Base-by-base conservation (phyloP, 768 basidiomycete genomes). In the Boletus tomentosulus region DNA sequence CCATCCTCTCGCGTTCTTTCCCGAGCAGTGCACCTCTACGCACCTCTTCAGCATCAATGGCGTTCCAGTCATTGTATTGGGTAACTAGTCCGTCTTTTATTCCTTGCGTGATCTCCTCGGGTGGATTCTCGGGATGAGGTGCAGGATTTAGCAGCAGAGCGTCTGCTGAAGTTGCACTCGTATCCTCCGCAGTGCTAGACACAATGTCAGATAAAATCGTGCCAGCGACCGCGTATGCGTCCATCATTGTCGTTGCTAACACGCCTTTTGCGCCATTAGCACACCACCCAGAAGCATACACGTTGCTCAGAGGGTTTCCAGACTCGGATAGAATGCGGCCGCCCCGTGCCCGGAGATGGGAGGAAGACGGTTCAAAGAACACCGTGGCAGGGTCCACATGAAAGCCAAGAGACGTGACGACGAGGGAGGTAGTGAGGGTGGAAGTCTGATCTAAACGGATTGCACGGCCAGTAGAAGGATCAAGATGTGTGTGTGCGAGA, bases 271-370 rank as follows among this genome's bases (percentile, higher is more conserved):
- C 94, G 34, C 96, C 96, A 3, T 81, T 84, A 2, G 92, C 87
- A 2, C 92, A 87, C 97, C 97, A 99, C 10, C 96, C 96, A 1
- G 90, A 86, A 1, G 92, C 87, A 65, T 97, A 99, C n/a, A 95
- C 75, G 54, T 82, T 82, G 35, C 75, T 77, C 35, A 85, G 59
- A 11, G 71, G 66, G 5, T 57, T 51, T 0, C 77, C 77, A 4
- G 58, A 58, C 3, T 66, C 59, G 11, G 74, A 73, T 27, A 81
- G 62, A 8, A 89, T 72, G 12, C 84, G 76, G 4, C 81, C 81
- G 7, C 69, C 68, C 3, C 68, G 57, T 1, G 79, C 79, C n/a
- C 83, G 79, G 13, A 89, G 71, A 60, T 84, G 85, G 3, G 78
- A 71, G 4, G 81, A 66, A 2, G 69, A 62, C 0, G 81, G 73